These are phyloP conservation scores for Pichia sp. DNA, from an alignment of 1,139 yeast species.

Conservation along the genomic window DNA sequence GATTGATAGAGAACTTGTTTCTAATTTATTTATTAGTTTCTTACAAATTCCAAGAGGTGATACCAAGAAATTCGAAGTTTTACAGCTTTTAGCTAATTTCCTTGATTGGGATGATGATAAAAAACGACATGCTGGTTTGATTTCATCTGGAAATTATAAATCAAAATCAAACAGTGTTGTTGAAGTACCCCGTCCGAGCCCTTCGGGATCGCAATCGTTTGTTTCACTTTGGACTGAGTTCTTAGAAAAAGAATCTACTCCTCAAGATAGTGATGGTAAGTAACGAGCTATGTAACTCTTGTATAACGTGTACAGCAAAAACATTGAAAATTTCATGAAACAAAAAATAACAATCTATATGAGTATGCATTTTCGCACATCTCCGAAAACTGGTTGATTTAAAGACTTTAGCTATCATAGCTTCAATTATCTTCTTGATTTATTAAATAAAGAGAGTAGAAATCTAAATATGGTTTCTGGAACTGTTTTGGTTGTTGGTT, in stretches of 20 bases:
- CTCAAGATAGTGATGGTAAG: constrained; percentile 8
- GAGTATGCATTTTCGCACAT: background rate
- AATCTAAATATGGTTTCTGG: constrained; percentile 12
- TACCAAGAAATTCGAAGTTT: constrained; percentile 86
- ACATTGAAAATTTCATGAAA: background rate
- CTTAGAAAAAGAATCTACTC: constrained; percentile 59
- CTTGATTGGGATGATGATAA: constrained; percentile 85
- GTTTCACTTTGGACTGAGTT: constrained; percentile 87
- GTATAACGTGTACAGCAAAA: background rate
- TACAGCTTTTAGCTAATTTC: constrained; percentile 74
- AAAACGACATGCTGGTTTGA: constrained; percentile 74
- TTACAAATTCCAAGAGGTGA: constrained; percentile 88
- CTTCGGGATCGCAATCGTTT: constrained; percentile 50
- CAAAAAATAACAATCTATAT: too few species aligned
- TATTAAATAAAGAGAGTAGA: too few species aligned
- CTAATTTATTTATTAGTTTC: constrained; percentile 80
- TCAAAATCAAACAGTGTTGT: constrained; percentile 23
- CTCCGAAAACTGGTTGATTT: background rate
- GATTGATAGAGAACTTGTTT: constrained; percentile 81
- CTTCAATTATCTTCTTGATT: too few species aligned
- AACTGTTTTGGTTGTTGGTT: constrained; percentile 25
- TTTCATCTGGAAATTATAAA: constrained; percentile 36
- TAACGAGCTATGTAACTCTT: background rate
- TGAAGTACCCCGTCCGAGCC: constrained; percentile 25
- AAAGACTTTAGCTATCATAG: too few species aligned